Evolutionary conservation across 1,284 basidiomycete species (phyloP).

Genomic region (Coniferiporia weirii): DNA sequence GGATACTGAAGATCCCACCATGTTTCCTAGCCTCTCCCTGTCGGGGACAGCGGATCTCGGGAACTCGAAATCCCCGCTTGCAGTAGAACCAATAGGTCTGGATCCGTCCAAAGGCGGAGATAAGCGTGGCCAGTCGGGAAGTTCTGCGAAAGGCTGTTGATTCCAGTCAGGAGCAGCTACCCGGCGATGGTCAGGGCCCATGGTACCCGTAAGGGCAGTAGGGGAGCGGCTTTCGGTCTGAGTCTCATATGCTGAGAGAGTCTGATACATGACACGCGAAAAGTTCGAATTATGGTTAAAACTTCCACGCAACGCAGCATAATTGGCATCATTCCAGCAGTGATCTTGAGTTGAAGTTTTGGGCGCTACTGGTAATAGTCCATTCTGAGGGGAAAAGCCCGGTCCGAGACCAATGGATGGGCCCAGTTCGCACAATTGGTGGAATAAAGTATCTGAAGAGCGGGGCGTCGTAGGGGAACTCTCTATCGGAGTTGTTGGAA

Average conservation of each 20-base stretch:
- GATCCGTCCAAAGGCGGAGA: constrained; percentile 2
- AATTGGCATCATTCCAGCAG: constrained; percentile 7
- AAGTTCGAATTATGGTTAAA: neutral
- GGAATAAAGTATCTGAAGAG: constrained; percentile 50
- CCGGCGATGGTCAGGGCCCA: neutral
- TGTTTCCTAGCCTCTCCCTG: neutral
- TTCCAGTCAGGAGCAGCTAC: constrained; percentile 3
- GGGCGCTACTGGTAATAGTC: neutral
- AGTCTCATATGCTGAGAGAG: neutral
- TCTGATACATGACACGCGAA: neutral
- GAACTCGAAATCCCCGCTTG: constrained; percentile 10
- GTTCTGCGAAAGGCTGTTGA: constrained; percentile 8
- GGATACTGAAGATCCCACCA: neutral
- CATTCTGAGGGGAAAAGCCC: constrained; percentile 8
- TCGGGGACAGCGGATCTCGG: constrained; percentile 1
- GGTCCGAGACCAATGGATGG: constrained; percentile 29
- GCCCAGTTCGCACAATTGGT: constrained; percentile 42
- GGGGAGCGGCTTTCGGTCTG: constrained; percentile 2
- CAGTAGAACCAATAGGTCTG: neutral
- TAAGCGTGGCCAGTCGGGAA: constrained; percentile 12
- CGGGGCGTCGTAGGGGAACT: constrained; percentile 50
- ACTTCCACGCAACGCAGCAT: neutral
- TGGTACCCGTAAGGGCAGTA: neutral
- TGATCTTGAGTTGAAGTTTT: constrained; percentile 8
- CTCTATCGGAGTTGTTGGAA: constrained; percentile 66